These are phyloP conservation scores for Trametes villosa DNA, from an alignment of 768 basidiomycete species.

Conservation along the genomic window DNA sequence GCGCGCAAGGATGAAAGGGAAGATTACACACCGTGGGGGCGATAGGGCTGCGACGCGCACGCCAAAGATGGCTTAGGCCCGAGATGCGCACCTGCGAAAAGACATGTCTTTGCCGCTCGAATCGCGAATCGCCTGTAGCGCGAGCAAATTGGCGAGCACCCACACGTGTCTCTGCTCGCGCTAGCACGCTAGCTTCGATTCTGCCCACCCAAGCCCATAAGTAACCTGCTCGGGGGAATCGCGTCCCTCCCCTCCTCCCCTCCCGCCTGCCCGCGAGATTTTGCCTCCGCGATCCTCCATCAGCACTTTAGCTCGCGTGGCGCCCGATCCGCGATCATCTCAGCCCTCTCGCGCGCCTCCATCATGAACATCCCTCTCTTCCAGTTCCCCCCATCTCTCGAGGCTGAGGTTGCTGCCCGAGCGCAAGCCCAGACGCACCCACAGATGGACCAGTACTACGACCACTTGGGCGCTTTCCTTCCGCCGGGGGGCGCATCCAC, in stretches of 20 bases:
- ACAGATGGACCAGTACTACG: constrained; percentile 1
- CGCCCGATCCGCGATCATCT: constrained; percentile 5
- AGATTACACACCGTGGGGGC: not conserved
- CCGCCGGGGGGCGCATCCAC: not conserved
- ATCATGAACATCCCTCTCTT: constrained; percentile 17
- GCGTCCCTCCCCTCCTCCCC: not conserved
- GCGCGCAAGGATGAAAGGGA: not conserved
- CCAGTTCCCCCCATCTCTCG: constrained; percentile 20
- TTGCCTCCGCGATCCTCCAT: constrained; percentile 7
- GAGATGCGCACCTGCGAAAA: not conserved
- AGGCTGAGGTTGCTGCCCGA: not conserved
- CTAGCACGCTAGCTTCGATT: not conserved
- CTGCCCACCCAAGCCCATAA: constrained; percentile 2
- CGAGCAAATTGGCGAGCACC: constrained; percentile 3
- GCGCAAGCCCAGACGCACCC: not conserved
- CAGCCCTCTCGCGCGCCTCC: not conserved
- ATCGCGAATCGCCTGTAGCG: constrained; percentile 1
- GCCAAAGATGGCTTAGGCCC: not conserved
- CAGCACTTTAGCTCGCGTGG: constrained; percentile 2
- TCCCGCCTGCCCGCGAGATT: not conserved
- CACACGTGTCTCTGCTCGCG: not conserved
- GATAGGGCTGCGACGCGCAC: constrained; percentile 2
- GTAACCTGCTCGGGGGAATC: not conserved
- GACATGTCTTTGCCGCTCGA: not conserved
- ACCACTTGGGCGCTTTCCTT: not conserved